These are phyloP conservation scores for Colletotrichum musicola DNA, from an alignment of 2,329 filamentous ascomycete species.

Conservation along the genomic window DNA sequence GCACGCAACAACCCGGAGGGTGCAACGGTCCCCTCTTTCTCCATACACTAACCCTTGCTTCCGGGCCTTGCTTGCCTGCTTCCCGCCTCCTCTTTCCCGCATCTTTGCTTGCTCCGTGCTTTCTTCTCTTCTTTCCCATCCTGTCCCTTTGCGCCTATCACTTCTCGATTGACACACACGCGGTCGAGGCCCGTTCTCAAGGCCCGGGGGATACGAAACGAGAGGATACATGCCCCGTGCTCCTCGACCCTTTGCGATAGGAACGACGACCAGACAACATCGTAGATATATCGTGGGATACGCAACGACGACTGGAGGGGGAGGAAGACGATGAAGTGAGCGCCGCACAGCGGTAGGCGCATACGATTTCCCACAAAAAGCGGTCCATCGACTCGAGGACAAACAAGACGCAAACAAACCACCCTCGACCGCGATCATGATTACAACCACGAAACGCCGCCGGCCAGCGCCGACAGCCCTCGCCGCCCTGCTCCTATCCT, in stretches of 20 bases:
- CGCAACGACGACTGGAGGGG: neutral
- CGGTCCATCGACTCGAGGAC: slow-evolving; percentile 14
- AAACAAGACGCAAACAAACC: neutral
- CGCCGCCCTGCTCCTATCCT: slow-evolving; percentile 32
- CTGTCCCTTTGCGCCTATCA: slow-evolving; percentile 13
- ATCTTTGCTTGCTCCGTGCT: slow-evolving; percentile 33
- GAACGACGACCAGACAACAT: neutral
- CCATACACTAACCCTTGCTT: slow-evolving; percentile 9
- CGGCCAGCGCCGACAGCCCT: slow-evolving; percentile 13
- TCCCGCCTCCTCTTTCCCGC: slow-evolving; percentile 32
- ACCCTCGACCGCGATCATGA: slow-evolving; percentile 13
- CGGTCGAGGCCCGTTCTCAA: slow-evolving; percentile 17
- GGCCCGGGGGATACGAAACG: neutral
- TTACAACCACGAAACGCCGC: neutral
- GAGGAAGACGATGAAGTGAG: slow-evolving; percentile 28
- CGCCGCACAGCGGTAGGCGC: slow-evolving; percentile 33
- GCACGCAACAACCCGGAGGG: too few species aligned
- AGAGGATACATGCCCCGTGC: neutral
- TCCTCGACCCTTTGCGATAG: neutral
- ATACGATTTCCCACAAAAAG: slow-evolving; percentile 24
- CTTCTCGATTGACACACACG: neutral
- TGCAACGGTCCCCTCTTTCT: slow-evolving; percentile 15
- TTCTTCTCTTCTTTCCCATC: slow-evolving; percentile 14
- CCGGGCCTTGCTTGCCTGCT: neutral
- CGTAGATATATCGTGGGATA: neutral